phyloP scores from a whole-genome alignment of 176 grass and related monocot species.

The Eragrostis curvula region DNA sequence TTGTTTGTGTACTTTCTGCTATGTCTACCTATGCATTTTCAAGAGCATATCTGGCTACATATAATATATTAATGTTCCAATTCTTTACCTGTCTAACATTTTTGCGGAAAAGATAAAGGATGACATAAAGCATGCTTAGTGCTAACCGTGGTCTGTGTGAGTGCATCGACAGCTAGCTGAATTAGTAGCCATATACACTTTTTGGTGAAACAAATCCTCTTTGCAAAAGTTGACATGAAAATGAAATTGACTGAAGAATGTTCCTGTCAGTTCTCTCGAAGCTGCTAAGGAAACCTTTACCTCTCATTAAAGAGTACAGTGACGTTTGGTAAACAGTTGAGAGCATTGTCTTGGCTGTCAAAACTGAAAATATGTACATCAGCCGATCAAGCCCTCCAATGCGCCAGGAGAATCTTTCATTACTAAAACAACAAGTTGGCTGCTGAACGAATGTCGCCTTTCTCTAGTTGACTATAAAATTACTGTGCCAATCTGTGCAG shows the following conservation, averaged over 20 bases:
- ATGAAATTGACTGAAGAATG: neutral
- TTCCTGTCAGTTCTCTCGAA: neutral
- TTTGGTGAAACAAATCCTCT: neutral
- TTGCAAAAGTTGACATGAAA: neutral
- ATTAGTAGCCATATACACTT: neutral
- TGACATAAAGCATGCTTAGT: slow-evolving; percentile 2
- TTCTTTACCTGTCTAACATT: neutral
- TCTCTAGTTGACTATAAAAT: slow-evolving; percentile 25
- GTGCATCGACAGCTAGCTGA: slow-evolving; percentile 12
- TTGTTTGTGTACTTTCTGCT: slow-evolving; percentile 3
- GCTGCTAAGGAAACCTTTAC: neutral
- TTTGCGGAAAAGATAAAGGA: neutral
- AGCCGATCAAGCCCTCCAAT: slow-evolving; percentile 14
- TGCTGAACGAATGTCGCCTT: slow-evolving; percentile 12
- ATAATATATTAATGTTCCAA: neutral
- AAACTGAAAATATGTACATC: neutral
- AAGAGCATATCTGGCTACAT: neutral
- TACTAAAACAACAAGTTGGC: slow-evolving; percentile 29
- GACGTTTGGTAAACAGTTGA: slow-evolving; percentile 8
- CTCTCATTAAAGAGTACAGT: neutral
- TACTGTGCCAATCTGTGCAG: slow-evolving; percentile 11
- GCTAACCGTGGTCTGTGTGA: slow-evolving; percentile 4
- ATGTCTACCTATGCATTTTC: neutral
- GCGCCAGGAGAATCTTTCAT: slow-evolving; percentile 30
- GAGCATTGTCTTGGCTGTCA: neutral